Conservation (phyloP, 148 eudicot species). For the Spergularia marina region DNA sequence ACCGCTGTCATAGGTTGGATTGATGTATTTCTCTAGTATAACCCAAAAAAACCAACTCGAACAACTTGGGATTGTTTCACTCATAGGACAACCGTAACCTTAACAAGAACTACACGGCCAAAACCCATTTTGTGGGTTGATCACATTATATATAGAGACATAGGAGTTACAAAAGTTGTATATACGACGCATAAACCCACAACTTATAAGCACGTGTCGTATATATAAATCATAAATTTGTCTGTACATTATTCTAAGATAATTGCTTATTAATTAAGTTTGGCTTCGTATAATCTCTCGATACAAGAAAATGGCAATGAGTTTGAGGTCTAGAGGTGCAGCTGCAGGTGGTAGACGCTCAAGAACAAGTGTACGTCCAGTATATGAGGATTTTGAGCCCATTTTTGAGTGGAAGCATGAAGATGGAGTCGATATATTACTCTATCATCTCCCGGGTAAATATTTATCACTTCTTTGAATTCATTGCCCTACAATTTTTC, state of each 20-base stretch:
- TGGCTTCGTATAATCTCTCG: no score
- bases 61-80: constrained; percentile 38
- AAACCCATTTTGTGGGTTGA: not conserved
- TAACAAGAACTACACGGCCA: not conserved
- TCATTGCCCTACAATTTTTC: not conserved
- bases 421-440: constrained; percentile 36
- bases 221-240: no score
- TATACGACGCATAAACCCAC: not conserved
- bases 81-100: constrained; percentile 21
- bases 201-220: no score
- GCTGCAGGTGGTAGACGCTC: constrained; percentile 18
- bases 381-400: constrained; percentile 59
- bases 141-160: not conserved
- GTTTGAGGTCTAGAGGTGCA: constrained; percentile 35
- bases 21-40: no score
- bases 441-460: constrained; percentile 58
- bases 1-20: no score
- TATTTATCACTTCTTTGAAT: not conserved
- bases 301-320: constrained; percentile 30
- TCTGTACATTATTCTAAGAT: no score
- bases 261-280: not conserved
- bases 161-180: not conserved
- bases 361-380: constrained; percentile 20
- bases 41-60: constrained; percentile 19
- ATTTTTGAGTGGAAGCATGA: constrained; percentile 49